These are phyloP conservation scores for Novymonas esmeraldas DNA, from an alignment of 208 protist genomes.

Conservation along the genomic window DNA sequence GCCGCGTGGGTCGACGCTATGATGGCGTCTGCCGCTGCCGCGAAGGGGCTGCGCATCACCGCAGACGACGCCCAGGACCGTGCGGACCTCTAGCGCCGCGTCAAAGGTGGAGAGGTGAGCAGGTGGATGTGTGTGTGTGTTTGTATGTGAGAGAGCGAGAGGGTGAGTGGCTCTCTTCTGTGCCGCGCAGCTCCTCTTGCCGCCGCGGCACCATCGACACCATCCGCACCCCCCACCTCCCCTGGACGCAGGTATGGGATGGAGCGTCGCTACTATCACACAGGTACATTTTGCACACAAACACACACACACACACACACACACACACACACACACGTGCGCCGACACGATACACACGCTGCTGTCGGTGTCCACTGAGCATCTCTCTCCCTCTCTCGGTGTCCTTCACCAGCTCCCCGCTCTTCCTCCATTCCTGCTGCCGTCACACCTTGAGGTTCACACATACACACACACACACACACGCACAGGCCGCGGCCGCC, in stretches of 20 bases:
- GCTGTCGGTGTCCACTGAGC: not conserved
- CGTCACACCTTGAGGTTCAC: not conserved
- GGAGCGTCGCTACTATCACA: no score
- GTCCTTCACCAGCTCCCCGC: not conserved
- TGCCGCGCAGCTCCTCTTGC: no score
- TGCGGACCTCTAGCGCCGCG: not conserved
- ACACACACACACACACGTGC: not conserved
- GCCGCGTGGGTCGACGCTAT: constrained; percentile 41
- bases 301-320: no score
- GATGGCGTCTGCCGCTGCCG: constrained; percentile 43
- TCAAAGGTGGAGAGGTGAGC: not conserved
- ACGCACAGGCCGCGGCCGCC: no score
- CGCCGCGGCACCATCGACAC: no score
- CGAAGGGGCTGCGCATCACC: constrained; percentile 50
- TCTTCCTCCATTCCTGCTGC: not conserved
- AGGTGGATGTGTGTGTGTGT: not conserved
- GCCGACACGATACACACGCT: not conserved
- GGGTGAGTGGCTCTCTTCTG: not conserved
- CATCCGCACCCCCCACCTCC: no score
- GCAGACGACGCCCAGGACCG: constrained; percentile 41
- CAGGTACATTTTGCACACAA: no score
- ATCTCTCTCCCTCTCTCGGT: not conserved
- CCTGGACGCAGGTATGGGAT: no score
- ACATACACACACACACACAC: not conserved
- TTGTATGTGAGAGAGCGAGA: not conserved